Evolutionary conservation across 176 grass and related monocot species (phyloP), one percentile per base, ranked within the genome.

Genomic region (Typha latifolia): DNA sequence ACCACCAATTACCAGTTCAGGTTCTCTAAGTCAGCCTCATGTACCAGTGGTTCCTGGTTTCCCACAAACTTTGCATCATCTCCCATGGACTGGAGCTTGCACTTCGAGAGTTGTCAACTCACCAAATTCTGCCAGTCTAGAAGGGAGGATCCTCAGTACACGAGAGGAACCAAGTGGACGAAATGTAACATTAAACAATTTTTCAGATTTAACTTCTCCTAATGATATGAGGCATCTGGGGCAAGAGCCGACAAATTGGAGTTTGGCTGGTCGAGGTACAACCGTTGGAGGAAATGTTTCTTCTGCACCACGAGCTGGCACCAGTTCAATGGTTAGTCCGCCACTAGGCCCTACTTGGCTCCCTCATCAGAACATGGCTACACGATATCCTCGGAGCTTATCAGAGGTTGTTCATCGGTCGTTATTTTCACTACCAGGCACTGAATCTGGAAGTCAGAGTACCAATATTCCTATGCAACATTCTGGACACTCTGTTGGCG

Each of bases 161-260:
- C 68, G 59, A n/a, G 78, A 78, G 31, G 84, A 78, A 12, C 14
- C 64, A 48, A 77, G 21, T 15, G 56, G 66, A 24, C 79, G 77
- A 32, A 84, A 84, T 77, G 26, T 69, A 16, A 20, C 75, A 12
- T 48, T 62, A 76, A 27, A 65, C 24, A 82, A 48, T 55, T 77
- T 74, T 69, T 55, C 76, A 69, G 82, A 80, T 68, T 68, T 75
- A 37, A 65, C 70, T 4, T 74, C 80, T 64, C 52, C 67, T 13
- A 7, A 80, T 71, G 68, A 78, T 67, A 66, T 87, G 72, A 76
- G 88, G 47, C 81, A 72, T 67, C 50, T 82, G 51, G 15, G 75
- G 6, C 84, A 76, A 79, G 75, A 80, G 56, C 73, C 69, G 49
- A 59, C 72, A 55, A 87, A 74, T 12, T 84, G 84, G 84, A 87